Evolutionary conservation across 768 basidiomycete species (phyloP).

Genomic region (Podaxis carcinomalis): DNA sequence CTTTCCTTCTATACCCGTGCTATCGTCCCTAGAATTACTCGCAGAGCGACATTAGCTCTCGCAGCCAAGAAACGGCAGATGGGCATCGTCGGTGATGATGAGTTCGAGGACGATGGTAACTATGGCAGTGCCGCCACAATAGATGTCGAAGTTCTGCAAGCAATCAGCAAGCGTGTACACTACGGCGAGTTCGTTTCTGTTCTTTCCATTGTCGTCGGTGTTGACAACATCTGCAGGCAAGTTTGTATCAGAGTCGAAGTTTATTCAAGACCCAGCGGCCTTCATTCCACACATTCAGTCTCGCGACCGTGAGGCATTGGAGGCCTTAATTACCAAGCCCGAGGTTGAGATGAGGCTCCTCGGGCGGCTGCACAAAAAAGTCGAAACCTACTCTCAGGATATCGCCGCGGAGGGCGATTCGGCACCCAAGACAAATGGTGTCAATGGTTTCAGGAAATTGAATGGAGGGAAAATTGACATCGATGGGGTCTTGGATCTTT

Average conservation of each 20-base stretch:
- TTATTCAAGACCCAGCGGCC: slow-evolving; percentile 74
- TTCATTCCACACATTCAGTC: slow-evolving; percentile 91
- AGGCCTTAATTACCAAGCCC: slow-evolving; percentile 92
- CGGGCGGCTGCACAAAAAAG: slow-evolving; percentile 81
- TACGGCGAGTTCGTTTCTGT: slow-evolving; percentile 62
- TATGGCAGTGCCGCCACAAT: slow-evolving; percentile 94
- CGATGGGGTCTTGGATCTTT: slow-evolving; percentile 88
- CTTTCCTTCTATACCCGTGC: slow-evolving; percentile 81
- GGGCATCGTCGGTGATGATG: slow-evolving; percentile 63
- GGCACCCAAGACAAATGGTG: slow-evolving; percentile 22
- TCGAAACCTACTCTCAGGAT: slow-evolving; percentile 75
- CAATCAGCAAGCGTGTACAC: slow-evolving; percentile 97
- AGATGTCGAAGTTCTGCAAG: slow-evolving; percentile 95
- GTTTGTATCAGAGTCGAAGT: slow-evolving; percentile 98
- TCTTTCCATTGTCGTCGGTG: neutral
- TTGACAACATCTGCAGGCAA: slow-evolving; percentile 61
- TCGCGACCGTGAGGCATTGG: slow-evolving; percentile 74
- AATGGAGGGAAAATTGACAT: slow-evolving; percentile 77
- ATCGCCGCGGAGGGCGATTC: slow-evolving; percentile 61
- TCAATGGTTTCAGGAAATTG: slow-evolving; percentile 28
- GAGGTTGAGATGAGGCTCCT: slow-evolving; percentile 89
- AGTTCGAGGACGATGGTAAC: slow-evolving; percentile 92
- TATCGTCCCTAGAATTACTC: slow-evolving; percentile 89
- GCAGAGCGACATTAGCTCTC: slow-evolving; percentile 61
- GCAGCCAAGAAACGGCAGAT: slow-evolving; percentile 61